Evolutionary conservation across 1,139 yeast genomes (phyloP), one percentile per base, ranked within the genome.

Genomic region (Arxiozyma slooffiae): DNA sequence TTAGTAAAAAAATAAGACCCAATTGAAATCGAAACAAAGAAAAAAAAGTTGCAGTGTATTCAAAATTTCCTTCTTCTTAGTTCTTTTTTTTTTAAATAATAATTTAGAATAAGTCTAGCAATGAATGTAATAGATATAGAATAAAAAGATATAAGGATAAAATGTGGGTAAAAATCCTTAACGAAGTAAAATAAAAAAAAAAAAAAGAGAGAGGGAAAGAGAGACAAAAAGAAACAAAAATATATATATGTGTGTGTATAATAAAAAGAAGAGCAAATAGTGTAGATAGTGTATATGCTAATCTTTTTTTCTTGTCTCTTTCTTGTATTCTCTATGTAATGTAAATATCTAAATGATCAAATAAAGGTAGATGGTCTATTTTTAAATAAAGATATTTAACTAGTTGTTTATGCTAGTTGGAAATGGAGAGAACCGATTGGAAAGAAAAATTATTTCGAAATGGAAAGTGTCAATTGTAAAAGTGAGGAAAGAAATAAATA

Each of bases 1-100:
- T 37, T 37, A 40, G 40, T 37, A 46, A 46, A 34, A 46, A 34
- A 46, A 41, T 44, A 46, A 46, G 42, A 46, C 41, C 42, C 40
- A 39, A 23, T 21, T 39, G 11, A 41, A 41, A 40, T 30, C 6
- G 36, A n/a, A n/a, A n/a, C n/a, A n/a, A n/a, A 14, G 36, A n/a
- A n/a, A 30, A 30, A n/a, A 17, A 37, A 37, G n/a, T n/a, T 36
- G 8, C 20, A 44, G 46, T 16, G 18, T 24, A 41, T 26, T 34
- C 30, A 37, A 39, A 26, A 6, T 16, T 38, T 38, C 20, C 22
- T 38, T 38, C 22, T 18, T 38, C 40, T 20, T 14, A 14, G n/a
- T 14, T n/a, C 3, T n/a, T 30, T 14, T 30, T 30, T n/a, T 11
- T 30, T 30, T 30, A 14, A 3, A 4, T 30, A 14, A n/a, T 30